These are phyloP conservation scores for Tylopilus sp. DNA, from an alignment of 1,284 basidiomycete species.

Conservation along the genomic window DNA sequence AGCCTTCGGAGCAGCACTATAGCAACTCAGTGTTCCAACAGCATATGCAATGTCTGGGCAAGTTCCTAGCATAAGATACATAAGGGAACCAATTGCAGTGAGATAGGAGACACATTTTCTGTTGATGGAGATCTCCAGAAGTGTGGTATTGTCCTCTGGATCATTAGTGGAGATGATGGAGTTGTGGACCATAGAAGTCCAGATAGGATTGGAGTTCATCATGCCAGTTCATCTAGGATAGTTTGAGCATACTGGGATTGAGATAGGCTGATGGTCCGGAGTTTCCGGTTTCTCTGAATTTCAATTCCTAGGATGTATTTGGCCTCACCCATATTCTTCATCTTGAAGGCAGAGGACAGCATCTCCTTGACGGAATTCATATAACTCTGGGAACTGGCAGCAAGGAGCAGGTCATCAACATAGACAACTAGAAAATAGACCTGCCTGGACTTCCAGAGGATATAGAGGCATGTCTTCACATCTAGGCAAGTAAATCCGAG, in stretches of 20 bases:
- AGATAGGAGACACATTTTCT: neutral
- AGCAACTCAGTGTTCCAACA: neutral
- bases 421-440: no score
- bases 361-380: neutral
- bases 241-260: conserved; percentile 2
- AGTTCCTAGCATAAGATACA: conserved; percentile 3
- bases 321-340: neutral
- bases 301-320: neutral
- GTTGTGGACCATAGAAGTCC: conserved; percentile 1
- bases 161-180: neutral
- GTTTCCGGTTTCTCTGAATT: neutral
- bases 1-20: neutral
- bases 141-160: fast-evolving
- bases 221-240: neutral
- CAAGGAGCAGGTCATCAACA: neutral
- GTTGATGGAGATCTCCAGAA: neutral
- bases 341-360: no score
- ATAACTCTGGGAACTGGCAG: neutral
- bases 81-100: neutral
- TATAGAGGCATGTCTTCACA: neutral
- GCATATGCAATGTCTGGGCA: conserved; percentile 2
- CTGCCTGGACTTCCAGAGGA: neutral
- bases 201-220: neutral
- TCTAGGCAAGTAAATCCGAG: neutral
- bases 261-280: no score